phyloP scores from a whole-genome alignment of 1,139 yeast genomes.

The Candida sanyaensis region DNA sequence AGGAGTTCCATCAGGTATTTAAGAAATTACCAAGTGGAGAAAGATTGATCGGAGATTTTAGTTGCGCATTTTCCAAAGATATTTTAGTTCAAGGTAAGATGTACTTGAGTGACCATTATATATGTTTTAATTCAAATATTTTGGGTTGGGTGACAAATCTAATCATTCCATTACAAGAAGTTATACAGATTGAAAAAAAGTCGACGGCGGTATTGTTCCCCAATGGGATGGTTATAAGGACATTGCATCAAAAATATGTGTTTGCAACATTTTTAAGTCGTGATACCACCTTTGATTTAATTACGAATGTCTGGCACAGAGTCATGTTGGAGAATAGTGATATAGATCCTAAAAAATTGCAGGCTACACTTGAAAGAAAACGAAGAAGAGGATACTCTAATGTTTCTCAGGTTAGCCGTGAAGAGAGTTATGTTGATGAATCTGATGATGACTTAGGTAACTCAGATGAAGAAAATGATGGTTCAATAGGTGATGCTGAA shows the following conservation, averaged over 20 bases:
- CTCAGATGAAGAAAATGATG: conserved; percentile 12
- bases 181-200: conserved; percentile 70
- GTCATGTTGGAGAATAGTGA: conserved; percentile 32
- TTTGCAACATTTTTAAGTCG: conserved; percentile 75
- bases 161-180: conserved; percentile 67
- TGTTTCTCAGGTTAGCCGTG: conserved; percentile 7
- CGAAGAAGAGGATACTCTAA: conserved; percentile 13
- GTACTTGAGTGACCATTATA: conserved; percentile 58
- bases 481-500: conserved; percentile 6
- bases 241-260: conserved; percentile 67
- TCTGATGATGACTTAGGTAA: conserved; percentile 10
- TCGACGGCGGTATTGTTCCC: conserved; percentile 75
- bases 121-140: conserved; percentile 72
- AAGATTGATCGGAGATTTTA: conserved; percentile 59
- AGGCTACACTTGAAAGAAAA: conserved; percentile 14
- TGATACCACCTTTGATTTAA: conserved; percentile 62
- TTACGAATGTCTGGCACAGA: conserved; percentile 63
- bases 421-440: conserved; percentile 7
- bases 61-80: conserved; percentile 74
- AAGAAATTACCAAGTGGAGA: conserved; percentile 56
- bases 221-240: conserved; percentile 70
- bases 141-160: conserved; percentile 74
- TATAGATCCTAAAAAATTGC: conserved; percentile 20
- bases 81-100: conserved; percentile 72
- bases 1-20: conserved; percentile 64